These are phyloP conservation scores for Galerina sulciceps DNA, from an alignment of 768 basidiomycete genomes.

Conservation along the genomic window DNA sequence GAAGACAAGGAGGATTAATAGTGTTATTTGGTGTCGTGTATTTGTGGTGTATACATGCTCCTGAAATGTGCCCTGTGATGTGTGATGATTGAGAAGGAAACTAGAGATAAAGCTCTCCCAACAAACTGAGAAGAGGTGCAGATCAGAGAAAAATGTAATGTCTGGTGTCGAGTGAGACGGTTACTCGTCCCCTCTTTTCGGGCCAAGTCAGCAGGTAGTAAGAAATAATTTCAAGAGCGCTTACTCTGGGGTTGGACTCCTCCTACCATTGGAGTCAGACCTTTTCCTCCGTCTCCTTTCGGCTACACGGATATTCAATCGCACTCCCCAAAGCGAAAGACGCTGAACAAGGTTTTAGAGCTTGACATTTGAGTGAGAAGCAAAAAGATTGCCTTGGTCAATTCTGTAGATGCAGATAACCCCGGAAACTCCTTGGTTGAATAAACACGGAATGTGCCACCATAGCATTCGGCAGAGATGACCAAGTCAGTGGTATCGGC, in stretches of 20 bases:
- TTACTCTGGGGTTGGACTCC: conserved; percentile 15
- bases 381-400: conserved; percentile 54
- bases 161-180: no score
- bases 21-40: no score
- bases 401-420: conserved; percentile 63
- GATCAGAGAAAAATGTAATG: no score
- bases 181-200: not conserved
- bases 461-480: conserved; percentile 68
- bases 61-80: no score
- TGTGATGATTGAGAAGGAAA: no score
- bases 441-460: conserved; percentile 66
- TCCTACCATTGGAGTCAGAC: conserved; percentile 1
- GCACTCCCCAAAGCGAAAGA: conserved; percentile 31
- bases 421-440: conserved; percentile 78
- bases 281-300: conserved; percentile 28
- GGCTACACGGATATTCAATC: conserved; percentile 30
- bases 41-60: no score
- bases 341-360: conserved; percentile 14
- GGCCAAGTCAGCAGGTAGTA: not conserved
- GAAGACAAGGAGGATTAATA: no score
- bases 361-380: not conserved
- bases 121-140: no score
- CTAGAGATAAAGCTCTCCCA: no score
- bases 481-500: conserved; percentile 34
- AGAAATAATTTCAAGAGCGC: not conserved